These are phyloP conservation scores for Pistacia vera DNA, from an alignment of 345 rosid genomes.

Conservation along the genomic window DNA sequence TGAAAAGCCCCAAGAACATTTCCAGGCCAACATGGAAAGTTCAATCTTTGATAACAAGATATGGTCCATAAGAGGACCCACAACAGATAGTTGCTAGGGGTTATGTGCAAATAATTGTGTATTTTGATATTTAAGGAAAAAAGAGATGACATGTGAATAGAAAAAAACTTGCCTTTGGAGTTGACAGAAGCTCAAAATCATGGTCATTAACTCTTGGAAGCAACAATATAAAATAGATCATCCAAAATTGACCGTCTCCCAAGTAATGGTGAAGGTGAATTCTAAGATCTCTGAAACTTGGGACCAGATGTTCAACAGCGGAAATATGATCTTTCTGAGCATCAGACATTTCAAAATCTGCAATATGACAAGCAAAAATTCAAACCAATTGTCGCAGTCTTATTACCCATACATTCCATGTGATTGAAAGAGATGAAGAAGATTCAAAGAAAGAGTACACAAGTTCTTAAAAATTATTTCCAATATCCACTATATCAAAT, in stretches of 20 bases:
- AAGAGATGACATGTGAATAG: constrained; percentile 2
- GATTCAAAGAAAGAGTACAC: neutral
- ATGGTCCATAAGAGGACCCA: neutral
- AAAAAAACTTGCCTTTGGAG: constrained; percentile 50
- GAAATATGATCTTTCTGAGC: constrained; percentile 59
- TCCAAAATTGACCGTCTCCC: constrained; percentile 62
- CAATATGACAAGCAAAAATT: constrained; percentile 19
- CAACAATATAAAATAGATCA: constrained; percentile 69
- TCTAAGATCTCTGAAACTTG: constrained; percentile 52
- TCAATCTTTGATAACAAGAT: neutral
- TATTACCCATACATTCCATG: constrained; percentile 6
- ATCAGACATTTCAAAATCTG: constrained; percentile 66
- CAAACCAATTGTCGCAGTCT: neutral
- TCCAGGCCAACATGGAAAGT: neutral
- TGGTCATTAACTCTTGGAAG: constrained; percentile 63
- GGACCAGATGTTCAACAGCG: constrained; percentile 57
- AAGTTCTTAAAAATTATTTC: neutral
- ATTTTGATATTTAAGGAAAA: neutral
- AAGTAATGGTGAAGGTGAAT: constrained; percentile 37
- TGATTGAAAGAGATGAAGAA: constrained; percentile 6
- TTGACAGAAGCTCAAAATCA: constrained; percentile 64
- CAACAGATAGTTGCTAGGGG: neutral
- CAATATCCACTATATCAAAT: neutral
- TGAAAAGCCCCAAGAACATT: neutral
- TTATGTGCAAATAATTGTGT: neutral